Evolutionary conservation across 345 rosid genomes (phyloP).

Genomic region (Eucalyptus dawsonii): DNA sequence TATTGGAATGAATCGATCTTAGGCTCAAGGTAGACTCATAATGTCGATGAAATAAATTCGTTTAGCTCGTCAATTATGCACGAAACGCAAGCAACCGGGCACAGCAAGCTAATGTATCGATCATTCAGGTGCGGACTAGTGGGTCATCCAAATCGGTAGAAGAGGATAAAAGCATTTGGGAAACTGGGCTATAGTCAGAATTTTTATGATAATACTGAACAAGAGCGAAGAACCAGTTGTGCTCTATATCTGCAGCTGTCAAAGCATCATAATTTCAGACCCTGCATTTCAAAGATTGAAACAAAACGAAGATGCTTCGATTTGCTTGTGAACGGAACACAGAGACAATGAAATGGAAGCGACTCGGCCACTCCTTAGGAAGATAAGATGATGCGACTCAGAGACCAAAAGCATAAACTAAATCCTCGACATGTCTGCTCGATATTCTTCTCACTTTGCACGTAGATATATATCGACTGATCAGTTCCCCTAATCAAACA

Average conservation of each 20-base stretch:
- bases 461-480: neutral
- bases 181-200: neutral
- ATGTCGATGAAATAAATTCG: neutral
- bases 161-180: neutral
- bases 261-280: neutral
- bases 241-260: neutral
- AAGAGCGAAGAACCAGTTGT: neutral
- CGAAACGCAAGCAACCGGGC: neutral
- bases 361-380: neutral
- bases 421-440: neutral
- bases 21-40: neutral
- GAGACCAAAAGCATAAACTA: neutral
- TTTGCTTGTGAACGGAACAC: neutral
- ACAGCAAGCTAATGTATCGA: neutral
- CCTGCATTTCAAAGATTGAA: neutral
- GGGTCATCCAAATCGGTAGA: neutral
- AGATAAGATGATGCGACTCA: neutral
- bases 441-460: neutral
- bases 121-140: neutral
- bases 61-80: neutral
- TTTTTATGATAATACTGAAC: neutral
- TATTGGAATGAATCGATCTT: neutral
- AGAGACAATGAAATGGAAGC: neutral
- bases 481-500: neutral
- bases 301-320: neutral